Percentiles rank a stretch among this genome's conserved stretches.
Conservation (phyloP, 768 basidiomycete species). For the Xanthoconium stramineum region DNA sequence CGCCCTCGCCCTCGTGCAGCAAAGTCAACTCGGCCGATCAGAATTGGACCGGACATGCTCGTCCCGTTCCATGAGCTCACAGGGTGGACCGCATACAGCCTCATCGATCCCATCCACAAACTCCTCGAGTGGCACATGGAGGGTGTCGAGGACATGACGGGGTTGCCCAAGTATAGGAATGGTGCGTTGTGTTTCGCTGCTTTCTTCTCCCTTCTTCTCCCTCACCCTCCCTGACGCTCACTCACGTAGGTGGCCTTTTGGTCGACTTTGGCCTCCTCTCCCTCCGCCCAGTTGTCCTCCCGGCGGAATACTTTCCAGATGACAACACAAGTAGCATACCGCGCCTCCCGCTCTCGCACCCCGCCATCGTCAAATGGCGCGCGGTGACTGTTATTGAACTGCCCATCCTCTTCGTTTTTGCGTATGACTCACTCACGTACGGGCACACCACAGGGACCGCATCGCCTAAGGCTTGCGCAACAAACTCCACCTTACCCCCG, state of each 20-base stretch:
- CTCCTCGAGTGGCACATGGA: conserved; percentile 79
- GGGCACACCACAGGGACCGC: conserved; percentile 56
- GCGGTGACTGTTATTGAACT: conserved; percentile 93
- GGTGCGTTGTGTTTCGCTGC: conserved; percentile 35
- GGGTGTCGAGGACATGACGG: conserved; percentile 82
- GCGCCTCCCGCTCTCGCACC: too few relatives aligned
- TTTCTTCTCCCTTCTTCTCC: background rate
- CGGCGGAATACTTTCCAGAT: conserved; percentile 42
- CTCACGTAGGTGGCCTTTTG: conserved; percentile 74
- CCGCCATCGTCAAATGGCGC: conserved; percentile 93
- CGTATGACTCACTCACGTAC: background rate
- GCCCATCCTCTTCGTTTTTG: conserved; percentile 36
- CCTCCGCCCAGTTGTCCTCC: conserved; percentile 55
- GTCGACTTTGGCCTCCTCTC: conserved; percentile 79
- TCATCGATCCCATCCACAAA: conserved; percentile 80
- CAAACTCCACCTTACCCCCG: conserved; percentile 43
- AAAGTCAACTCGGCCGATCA: conserved; percentile 2
- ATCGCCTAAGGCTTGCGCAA: conserved; percentile 67
- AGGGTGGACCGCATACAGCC: conserved; percentile 88
- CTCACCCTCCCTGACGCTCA: background rate
- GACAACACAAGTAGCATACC: conserved; percentile 16
- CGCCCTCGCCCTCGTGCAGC: conserved; percentile 39
- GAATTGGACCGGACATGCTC: conserved; percentile 55
- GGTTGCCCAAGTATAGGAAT: conserved; percentile 93
- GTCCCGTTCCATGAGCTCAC: conserved; percentile 97